These are phyloP conservation scores for Chaetomiaceae sp. DNA, from an alignment of 2,329 filamentous ascomycete species.

Conservation along the genomic window DNA sequence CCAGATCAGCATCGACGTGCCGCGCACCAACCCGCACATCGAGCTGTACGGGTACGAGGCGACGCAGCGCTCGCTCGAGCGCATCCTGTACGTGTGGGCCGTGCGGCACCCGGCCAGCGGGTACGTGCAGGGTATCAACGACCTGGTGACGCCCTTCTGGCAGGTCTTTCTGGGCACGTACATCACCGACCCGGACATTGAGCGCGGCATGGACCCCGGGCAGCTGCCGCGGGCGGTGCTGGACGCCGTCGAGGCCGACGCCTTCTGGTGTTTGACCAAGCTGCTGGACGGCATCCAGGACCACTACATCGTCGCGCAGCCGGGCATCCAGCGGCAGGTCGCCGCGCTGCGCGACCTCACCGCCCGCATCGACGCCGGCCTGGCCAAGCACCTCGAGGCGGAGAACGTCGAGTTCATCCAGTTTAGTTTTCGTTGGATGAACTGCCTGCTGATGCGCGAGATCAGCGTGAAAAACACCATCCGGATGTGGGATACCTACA, in stretches of 20 bases:
- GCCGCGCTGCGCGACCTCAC: slow-evolving; percentile 83
- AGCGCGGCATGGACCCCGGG: slow-evolving; percentile 92
- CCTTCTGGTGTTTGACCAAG: slow-evolving; percentile 98
- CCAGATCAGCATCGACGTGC: slow-evolving; percentile 97
- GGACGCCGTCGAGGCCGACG: slow-evolving; percentile 94
- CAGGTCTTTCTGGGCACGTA: slow-evolving; percentile 94
- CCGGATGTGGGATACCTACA: slow-evolving; percentile 98
- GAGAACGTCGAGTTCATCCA: slow-evolving; percentile 98
- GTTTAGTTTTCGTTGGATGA: slow-evolving; percentile 99
- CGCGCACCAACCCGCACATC: slow-evolving; percentile 91
- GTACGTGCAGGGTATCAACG: slow-evolving; percentile 98
- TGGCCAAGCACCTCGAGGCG: slow-evolving; percentile 82
- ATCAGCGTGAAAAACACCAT: slow-evolving; percentile 95
- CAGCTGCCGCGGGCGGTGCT: slow-evolving; percentile 85
- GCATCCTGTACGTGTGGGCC: slow-evolving; percentile 95
- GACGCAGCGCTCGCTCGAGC: slow-evolving; percentile 86
- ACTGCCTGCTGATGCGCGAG: slow-evolving; percentile 95
- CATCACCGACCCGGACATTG: slow-evolving; percentile 88
- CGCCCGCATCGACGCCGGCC: slow-evolving; percentile 72
- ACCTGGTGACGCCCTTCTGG: slow-evolving; percentile 95
- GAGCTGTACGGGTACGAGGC: slow-evolving; percentile 94
- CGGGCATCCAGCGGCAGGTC: slow-evolving; percentile 92
- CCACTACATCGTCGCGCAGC: slow-evolving; percentile 97
- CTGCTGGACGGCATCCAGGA: slow-evolving; percentile 98
- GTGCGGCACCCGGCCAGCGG: slow-evolving; percentile 95